Evolutionary conservation across 768 basidiomycete genomes (phyloP).

Genomic region (Crassisporium funariophilum): DNA sequence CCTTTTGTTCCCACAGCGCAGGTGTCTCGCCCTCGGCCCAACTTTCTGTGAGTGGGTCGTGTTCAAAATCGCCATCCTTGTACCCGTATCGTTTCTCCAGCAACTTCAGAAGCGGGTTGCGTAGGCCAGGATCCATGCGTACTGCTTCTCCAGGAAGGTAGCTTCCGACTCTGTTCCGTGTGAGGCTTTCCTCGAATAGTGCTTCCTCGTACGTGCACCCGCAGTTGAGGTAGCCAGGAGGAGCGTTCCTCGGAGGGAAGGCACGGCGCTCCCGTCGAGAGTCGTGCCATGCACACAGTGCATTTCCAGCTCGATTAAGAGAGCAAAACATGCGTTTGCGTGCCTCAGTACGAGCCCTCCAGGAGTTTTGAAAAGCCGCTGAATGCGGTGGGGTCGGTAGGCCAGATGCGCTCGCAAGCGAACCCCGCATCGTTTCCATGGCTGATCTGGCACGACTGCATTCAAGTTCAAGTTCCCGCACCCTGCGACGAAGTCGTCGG

Average conservation of each 20-base stretch:
- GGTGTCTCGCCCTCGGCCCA: conserved; percentile 75
- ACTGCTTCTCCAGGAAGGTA: conserved; percentile 85
- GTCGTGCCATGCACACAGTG: conserved; percentile 90
- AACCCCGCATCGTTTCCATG: conserved; percentile 26
- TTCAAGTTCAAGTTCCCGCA: conserved; percentile 66
- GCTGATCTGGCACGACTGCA: conserved; percentile 49
- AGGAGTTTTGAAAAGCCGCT: conserved; percentile 57
- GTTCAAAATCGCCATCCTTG: conserved; percentile 85
- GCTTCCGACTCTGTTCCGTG: conserved; percentile 78
- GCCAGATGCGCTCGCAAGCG: conserved; percentile 14
- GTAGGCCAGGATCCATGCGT: conserved; percentile 85
- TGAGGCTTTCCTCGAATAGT: conserved; percentile 82
- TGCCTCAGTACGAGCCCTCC: conserved; percentile 75
- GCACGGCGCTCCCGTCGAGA: conserved; percentile 80
- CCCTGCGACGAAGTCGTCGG: conserved; percentile 52
- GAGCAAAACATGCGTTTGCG: conserved; percentile 76
- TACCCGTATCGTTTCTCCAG: conserved; percentile 76
- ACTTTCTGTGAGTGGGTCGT: conserved; percentile 59
- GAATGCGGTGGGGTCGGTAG: conserved; percentile 40
- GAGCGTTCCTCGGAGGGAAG: conserved; percentile 80
- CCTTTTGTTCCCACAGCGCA: conserved; percentile 62
- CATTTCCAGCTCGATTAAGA: conserved; percentile 84
- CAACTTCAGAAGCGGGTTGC: conserved; percentile 76
- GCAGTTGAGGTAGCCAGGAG: conserved; percentile 77
- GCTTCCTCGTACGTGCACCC: conserved; percentile 86